Evolutionary conservation across 495 filamentous ascomycete genomes (phyloP).

Genomic region (Penicillium cinerascens): DNA sequence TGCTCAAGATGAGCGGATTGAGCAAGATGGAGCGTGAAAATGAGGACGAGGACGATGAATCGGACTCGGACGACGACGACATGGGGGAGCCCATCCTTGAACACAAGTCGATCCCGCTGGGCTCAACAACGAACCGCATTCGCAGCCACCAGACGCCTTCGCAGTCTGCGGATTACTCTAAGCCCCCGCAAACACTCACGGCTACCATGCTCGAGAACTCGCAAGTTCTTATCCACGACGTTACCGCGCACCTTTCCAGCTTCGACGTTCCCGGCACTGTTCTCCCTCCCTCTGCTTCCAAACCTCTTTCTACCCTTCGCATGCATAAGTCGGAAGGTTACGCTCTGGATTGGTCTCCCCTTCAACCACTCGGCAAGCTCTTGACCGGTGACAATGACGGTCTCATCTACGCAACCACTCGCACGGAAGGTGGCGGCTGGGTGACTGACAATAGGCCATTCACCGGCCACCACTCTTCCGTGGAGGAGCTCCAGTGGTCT

Average conservation of each 20-base stretch:
- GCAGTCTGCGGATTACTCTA: conserved; percentile 57
- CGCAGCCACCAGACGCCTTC: conserved; percentile 73
- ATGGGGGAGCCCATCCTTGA: conserved; percentile 90
- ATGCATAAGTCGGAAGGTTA: conserved; percentile 94
- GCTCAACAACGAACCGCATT: conserved; percentile 87
- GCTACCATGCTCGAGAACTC: conserved; percentile 88
- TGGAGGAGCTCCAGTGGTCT: conserved; percentile 96
- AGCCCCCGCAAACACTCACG: conserved; percentile 73
- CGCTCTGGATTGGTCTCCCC: conserved; percentile 88
- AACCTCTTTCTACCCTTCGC: conserved; percentile 78
- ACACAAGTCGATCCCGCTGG: conserved; percentile 78
- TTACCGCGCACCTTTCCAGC: conserved; percentile 77
- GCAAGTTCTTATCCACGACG: conserved; percentile 87
- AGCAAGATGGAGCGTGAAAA: conserved; percentile 77
- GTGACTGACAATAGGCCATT: conserved; percentile 77
- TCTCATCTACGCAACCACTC: conserved; percentile 79
- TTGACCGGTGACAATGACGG: conserved; percentile 90
- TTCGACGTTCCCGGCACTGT: conserved; percentile 84
- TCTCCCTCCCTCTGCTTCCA: conserved; percentile 75
- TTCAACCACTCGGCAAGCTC: conserved; percentile 73
- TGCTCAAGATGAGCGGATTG: conserved; percentile 91
- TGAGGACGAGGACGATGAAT: conserved; percentile 70
- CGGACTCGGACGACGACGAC: conserved; percentile 72
- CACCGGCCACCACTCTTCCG: conserved; percentile 74
- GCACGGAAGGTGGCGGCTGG: conserved; percentile 83